Evolutionary conservation across 192 early-diverging fungal genomes (phyloP), one percentile per base, ranked within the genome.

Genomic region (Piromyces finnis): DNA sequence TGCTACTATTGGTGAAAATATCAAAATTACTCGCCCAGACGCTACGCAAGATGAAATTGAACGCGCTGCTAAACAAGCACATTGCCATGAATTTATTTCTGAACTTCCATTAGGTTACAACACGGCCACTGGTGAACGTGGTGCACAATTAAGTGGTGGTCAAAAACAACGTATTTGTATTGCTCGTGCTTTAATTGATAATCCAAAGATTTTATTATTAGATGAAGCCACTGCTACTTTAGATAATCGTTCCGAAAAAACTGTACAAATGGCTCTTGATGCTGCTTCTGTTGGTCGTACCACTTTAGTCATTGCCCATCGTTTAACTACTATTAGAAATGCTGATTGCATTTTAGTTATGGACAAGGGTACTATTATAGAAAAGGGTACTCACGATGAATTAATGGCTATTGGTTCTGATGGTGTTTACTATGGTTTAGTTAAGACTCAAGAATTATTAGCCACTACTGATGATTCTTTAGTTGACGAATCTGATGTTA

Each of bases 71-170:
- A 68, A 68, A 68, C 22, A 26, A n/a, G 51, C 51, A 5, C n/a
- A 27, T 11, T 68, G 51, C n/a, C 91, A 96, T 82, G 90, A 93
- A 30, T 98, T 98, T 83, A 95, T 98, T 80, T 83, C 84, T 84
- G 89, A 92, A 81, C 84, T 97, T 27, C 95, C 95, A 12, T 83
- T 94, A 29, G 90, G 90, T 28, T 95, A 94, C 83, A 89, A 94
- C 77, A 97, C 95, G 17, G 81, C 85, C 27, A 93, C 97, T 39
- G 97, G 97, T 83, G 94, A 95, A 83, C 84, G 36, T 30, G 82
- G 82, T 29, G 80, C 27, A 13, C 28, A 29, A 28, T 29, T 82
- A 26, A 82, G 82, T 81, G 82, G 82, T 29, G 82, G 82, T 5
- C 80, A 82, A 35, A 81, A 81, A 22, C 80, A 82, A 59, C 78